These are phyloP conservation scores for Violaceomyces palustris DNA, from an alignment of 1,284 basidiomycete species.

Conservation along the genomic window DNA sequence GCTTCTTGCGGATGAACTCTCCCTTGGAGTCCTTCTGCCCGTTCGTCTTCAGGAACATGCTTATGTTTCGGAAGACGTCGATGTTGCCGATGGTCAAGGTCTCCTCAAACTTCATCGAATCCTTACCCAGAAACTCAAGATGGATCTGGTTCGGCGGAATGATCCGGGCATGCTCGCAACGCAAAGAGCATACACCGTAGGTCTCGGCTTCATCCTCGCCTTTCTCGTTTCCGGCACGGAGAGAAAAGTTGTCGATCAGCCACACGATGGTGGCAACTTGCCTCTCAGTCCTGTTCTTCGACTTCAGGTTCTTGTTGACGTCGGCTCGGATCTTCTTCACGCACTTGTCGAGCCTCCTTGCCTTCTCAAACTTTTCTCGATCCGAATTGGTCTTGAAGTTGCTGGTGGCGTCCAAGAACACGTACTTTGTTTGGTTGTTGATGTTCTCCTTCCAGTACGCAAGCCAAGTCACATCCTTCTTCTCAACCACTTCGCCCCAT, in stretches of 20 bases:
- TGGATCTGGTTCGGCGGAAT: slow-evolving; percentile 43
- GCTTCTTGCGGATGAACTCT: slow-evolving; percentile 78
- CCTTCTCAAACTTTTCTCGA: slow-evolving; percentile 52
- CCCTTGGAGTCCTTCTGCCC: slow-evolving; percentile 41
- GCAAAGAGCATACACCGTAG: slow-evolving; percentile 50
- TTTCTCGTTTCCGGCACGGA: slow-evolving; percentile 53
- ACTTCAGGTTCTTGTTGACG: slow-evolving; percentile 44
- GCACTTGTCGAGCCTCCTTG: slow-evolving; percentile 43
- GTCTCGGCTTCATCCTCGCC: slow-evolving; percentile 52
- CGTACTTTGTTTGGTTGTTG: slow-evolving; percentile 50
- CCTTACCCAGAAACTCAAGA: slow-evolving; percentile 51
- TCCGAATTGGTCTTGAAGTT: slow-evolving; percentile 52
- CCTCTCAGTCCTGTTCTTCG: slow-evolving; percentile 44
- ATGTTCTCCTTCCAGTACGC: slow-evolving; percentile 52
- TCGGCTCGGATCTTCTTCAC: slow-evolving; percentile 45
- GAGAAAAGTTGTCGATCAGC: slow-evolving; percentile 52
- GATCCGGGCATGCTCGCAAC: slow-evolving; percentile 48
- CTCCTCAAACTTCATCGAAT: slow-evolving; percentile 52
- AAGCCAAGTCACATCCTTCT: slow-evolving; percentile 51
- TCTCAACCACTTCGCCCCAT: slow-evolving; percentile 48
- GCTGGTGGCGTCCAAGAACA: slow-evolving; percentile 49
- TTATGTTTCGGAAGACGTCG: slow-evolving; percentile 50
- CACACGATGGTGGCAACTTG: slow-evolving; percentile 52
- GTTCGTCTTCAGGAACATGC: slow-evolving; percentile 46
- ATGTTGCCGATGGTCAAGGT: slow-evolving; percentile 41